Conservation (phyloP, 768 basidiomycete genomes). For the Ephemerocybe angulata region DNA sequence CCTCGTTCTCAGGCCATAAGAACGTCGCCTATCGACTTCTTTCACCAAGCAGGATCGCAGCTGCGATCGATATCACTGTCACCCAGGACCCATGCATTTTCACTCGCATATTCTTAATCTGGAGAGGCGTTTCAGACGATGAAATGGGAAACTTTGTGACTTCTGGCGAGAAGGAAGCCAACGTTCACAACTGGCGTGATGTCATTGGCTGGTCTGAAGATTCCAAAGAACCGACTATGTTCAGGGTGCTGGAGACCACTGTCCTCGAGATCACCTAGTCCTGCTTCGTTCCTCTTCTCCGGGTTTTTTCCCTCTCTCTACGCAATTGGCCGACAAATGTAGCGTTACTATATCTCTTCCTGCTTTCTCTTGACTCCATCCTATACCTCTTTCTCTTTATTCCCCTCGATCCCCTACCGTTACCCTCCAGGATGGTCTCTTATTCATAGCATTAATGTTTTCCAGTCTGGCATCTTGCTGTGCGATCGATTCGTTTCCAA, state of each 20-base stretch:
- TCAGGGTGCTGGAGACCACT: constrained; percentile 77
- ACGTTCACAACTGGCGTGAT: constrained; percentile 76
- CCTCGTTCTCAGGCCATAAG: constrained; percentile 69
- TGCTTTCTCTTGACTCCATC: background rate
- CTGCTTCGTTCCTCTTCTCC: background rate
- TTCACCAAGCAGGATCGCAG: constrained; percentile 71
- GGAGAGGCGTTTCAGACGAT: constrained; percentile 77
- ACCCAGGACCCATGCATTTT: constrained; percentile 77
- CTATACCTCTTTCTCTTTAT: background rate
- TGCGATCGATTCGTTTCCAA: too few species aligned
- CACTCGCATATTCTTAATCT: constrained; percentile 83
- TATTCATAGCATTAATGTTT: too few species aligned
- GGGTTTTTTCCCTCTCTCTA: background rate
- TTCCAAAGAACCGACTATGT: constrained; percentile 68
- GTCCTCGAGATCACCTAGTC: constrained; percentile 65
- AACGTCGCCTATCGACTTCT: constrained; percentile 92
- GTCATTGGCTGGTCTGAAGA: constrained; percentile 78
- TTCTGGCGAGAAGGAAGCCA: constrained; percentile 85
- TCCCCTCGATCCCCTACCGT: too few species aligned
- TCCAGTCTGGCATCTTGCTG: too few species aligned
- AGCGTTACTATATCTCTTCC: background rate
- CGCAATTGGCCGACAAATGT: background rate
- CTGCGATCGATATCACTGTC: constrained; percentile 86
- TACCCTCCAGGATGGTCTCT: too few species aligned
- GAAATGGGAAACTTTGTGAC: constrained; percentile 71